Evolutionary conservation across 2,329 filamentous ascomycete species (phyloP), one percentile per base, ranked within the genome.

Genomic region (Alternaria gansuensis): DNA sequence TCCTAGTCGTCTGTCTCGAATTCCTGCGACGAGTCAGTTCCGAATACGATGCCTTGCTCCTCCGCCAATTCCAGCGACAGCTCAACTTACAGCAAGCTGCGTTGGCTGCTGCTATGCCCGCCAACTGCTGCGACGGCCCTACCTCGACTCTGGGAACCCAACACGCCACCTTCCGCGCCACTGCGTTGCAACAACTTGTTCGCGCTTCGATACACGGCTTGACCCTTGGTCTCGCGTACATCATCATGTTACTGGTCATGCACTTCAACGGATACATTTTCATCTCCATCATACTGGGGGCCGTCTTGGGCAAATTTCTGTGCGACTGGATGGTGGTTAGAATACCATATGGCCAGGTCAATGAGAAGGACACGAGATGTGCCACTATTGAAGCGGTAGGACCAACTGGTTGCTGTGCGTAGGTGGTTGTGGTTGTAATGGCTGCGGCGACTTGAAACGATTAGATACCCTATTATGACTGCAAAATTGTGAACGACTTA

Each of bases 261-360:
- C 87, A 87, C 63, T 88, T 83, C 75, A 88, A 88, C 58, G 84
- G 80, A 7, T 95, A 92, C 77, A 84, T 95, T 63, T 91, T 95
- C 75, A 88, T 94, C 59, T 91, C 87, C 66, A 92, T 95, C 74
- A 86, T 94, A 62, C 84, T 94, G 54, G 92, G 92, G 1, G 87
- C 89, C 0, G 92, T 87, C 64, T 56, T 93, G 5, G 92, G 91
- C 14, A 82, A 85, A 11, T 91, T 93, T 63, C 71, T 91, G 59
- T 94, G 92, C 73, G 85, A 87, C 29, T 93, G 90, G 89, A 68
- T 75, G 68, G 72, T 75, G 6, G 71, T 75, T 50, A 56, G 69
- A 28, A 67, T 75, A 36, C 70, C 71, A 1, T 73, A 68, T 21
- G 63, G 59, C 13, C 58, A 45, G 10, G 43, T 59, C 9, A 66